Evolutionary conservation across 768 basidiomycete genomes (phyloP).

Genomic region (Mycena galopus): DNA sequence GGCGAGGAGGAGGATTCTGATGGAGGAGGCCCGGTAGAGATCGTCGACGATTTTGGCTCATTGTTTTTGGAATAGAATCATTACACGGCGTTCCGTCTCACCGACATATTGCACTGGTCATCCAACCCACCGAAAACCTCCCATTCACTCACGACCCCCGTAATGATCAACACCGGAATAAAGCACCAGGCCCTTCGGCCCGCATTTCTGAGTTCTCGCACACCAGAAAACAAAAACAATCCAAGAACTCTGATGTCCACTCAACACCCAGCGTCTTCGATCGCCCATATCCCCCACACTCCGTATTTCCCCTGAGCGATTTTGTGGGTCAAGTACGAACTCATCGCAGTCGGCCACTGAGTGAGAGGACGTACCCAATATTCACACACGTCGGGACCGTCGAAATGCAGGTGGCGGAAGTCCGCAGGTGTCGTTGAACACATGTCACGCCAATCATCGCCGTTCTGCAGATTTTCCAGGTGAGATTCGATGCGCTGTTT

Average conservation of each 20-base stretch:
- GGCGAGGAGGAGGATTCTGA: constrained; percentile 39
- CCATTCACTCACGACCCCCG: not conserved
- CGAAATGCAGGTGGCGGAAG: constrained; percentile 44
- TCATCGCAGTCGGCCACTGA: not conserved
- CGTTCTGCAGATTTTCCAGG: constrained; percentile 43
- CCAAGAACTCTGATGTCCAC: no score
- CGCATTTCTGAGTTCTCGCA: no score
- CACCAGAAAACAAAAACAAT: not conserved
- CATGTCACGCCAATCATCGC: constrained; percentile 46
- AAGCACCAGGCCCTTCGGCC: not conserved
- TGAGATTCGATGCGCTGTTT: constrained; percentile 45
- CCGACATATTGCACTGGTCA: not conserved
- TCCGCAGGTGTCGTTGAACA: constrained; percentile 48
- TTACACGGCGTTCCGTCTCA: constrained; percentile 2
- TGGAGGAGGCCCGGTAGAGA: constrained; percentile 5
- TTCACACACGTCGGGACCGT: constrained; percentile 40
- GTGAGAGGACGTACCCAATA: constrained; percentile 32
- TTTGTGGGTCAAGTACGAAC: not conserved
- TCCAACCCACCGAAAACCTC: no score
- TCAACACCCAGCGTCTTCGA: constrained; percentile 34
- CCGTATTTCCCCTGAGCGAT: constrained; percentile 29
- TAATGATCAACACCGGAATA: not conserved
- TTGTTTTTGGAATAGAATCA: constrained; percentile 30
- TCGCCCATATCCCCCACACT: constrained; percentile 36
- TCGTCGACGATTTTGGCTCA: constrained; percentile 24